These are phyloP conservation scores for Tylopilus felleus DNA, from an alignment of 768 basidiomycete species.

Conservation along the genomic window DNA sequence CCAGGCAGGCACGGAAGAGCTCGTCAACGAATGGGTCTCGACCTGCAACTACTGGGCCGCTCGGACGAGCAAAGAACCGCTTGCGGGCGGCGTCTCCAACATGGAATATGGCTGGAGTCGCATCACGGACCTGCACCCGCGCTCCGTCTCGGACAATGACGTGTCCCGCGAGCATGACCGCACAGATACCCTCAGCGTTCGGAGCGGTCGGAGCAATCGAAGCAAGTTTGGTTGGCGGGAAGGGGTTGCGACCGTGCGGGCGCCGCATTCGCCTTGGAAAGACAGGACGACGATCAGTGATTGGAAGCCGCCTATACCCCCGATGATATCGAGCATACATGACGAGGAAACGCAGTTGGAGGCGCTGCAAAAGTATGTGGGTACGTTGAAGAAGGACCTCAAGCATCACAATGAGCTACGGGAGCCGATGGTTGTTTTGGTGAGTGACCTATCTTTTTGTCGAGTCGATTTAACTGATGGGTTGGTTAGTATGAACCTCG, in stretches of 20 bases:
- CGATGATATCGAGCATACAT: conserved; percentile 77
- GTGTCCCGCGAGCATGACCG: conserved; percentile 45
- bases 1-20: conserved; percentile 96
- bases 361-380: conserved; percentile 78
- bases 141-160: conserved; percentile 59
- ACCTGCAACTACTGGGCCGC: conserved; percentile 99
- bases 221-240: conserved; percentile 76
- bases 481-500: conserved; percentile 62
- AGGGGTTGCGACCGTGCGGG: conserved; percentile 60
- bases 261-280: conserved; percentile 64
- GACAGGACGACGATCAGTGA: conserved; percentile 84
- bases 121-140: conserved; percentile 53
- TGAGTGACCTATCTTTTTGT: conserved; percentile 27
- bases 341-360: conserved; percentile 95
- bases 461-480: neutral
- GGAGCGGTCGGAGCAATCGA: conserved; percentile 69
- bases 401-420: conserved; percentile 81
- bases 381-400: conserved; percentile 71
- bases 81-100: conserved; percentile 95
- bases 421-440: conserved; percentile 77
- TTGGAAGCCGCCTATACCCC: conserved; percentile 90
- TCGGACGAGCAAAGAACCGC: conserved; percentile 89
- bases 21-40: conserved; percentile 98
- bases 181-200: conserved; percentile 66
- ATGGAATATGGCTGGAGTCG: conserved; percentile 99